Base-by-base conservation (phyloP, 1,284 basidiomycete species). In the Ceratobasidium sp. region DNA sequence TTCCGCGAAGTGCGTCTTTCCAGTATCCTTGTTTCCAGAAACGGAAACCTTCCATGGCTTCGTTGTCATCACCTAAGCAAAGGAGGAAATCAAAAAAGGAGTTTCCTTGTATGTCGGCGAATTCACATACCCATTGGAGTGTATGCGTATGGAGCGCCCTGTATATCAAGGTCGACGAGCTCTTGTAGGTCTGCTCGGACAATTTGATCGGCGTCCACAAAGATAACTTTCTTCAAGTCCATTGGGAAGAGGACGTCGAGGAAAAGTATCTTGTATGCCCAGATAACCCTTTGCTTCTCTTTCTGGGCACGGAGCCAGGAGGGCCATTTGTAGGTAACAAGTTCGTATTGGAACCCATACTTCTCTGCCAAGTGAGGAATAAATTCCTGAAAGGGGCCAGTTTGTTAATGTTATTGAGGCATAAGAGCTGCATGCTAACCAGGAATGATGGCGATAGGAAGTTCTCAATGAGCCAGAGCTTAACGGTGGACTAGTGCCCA, bases 181-280 rank as follows among this genome's bases (percentile, higher is more conserved):
- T 97, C 94, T 77, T 95, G 88, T 75, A 99, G 80, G 78, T 99
- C 96, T n/a, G 93, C 87, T 5, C 97, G 87, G 6, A 99, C 95
- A 71, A 99, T 98, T 78, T 98, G 93, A 77, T 95, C 93, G 29
- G 96, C 96, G 76, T 99, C 96, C 47, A 99, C 96, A 78, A 99
- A 99, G 74, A 99, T 96, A 71, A 99, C 95, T 77, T 97, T 96
- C 81, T 96, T 94, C 62, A 99, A 85, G 79, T 96, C 93, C 88
- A 98, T 93, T 1, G 96, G 96, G 86, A 99, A 99, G 5, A 99
- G 85, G 6, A 98, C 96, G 75, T 99, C 96, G 31, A 99, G 86
- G 85, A 99, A 99, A 42, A 99, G 86, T 72, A 99, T 99, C 81
- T 99, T 99, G 84, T 98, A 98, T n/a, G 93, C 97, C 96, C 96